Conservation (phyloP, 1,284 basidiomycete genomes). For the Cystobasidium sp. region DNA sequence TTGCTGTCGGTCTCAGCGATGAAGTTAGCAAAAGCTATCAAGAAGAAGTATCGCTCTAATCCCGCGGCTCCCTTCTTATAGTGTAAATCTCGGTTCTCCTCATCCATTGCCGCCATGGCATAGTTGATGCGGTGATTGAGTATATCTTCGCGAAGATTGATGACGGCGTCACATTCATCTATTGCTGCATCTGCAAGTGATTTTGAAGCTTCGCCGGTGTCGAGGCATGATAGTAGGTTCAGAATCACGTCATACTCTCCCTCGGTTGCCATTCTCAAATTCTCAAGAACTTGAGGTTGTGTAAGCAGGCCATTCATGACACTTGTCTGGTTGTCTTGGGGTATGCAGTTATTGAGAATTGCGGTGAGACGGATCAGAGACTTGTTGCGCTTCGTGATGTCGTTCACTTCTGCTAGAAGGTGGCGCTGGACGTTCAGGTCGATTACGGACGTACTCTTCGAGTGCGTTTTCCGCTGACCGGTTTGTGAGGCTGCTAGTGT, state of each 20-base stretch:
- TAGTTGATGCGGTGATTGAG: slow-evolving; percentile 80
- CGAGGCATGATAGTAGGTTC: slow-evolving; percentile 84
- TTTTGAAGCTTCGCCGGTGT: slow-evolving; percentile 80
- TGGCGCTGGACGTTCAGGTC: slow-evolving; percentile 23
- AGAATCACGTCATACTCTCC: slow-evolving; percentile 89
- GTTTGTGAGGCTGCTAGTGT: slow-evolving; percentile 76
- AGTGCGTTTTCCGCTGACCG: slow-evolving; percentile 66
- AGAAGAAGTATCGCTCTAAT: slow-evolving; percentile 77
- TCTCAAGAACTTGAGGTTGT: slow-evolving; percentile 78
- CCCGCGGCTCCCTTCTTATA: slow-evolving; percentile 60
- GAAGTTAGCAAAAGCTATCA: slow-evolving; percentile 91
- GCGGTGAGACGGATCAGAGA: slow-evolving; percentile 51
- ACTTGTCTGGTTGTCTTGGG: slow-evolving; percentile 22
- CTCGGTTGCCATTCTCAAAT: slow-evolving; percentile 79
- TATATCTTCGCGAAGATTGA: slow-evolving; percentile 86
- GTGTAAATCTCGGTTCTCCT: slow-evolving; percentile 56
- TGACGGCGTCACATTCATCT: slow-evolving; percentile 86
- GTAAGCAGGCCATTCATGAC: slow-evolving; percentile 53
- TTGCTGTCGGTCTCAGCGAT: slow-evolving; percentile 71
- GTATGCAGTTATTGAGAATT: slow-evolving; percentile 39
- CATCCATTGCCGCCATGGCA: slow-evolving; percentile 76
- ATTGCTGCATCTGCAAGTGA: slow-evolving; percentile 83
- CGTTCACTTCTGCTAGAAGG: slow-evolving; percentile 26
- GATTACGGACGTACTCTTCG: slow-evolving; percentile 44
- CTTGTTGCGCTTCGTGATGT: slow-evolving; percentile 33